These are phyloP conservation scores for Plasmodium vivax DNA, from an alignment of 169 alveolate species.

Conservation along the genomic window DNA sequence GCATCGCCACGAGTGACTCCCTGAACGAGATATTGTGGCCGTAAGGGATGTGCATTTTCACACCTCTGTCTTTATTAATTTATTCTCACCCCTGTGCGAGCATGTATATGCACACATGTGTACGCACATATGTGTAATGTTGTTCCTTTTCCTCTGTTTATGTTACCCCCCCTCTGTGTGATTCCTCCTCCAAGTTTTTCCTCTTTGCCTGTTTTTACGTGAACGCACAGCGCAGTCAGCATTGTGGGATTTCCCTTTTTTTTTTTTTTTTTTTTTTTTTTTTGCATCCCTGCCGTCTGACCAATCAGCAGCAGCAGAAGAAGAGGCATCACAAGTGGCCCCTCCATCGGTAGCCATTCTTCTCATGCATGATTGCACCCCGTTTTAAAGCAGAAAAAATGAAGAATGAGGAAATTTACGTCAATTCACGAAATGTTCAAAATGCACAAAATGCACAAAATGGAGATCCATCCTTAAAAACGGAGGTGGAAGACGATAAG, in stretches of 20 bases:
- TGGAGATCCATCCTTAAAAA: neutral
- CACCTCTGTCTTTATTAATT: constrained; percentile 13
- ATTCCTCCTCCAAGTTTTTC: neutral
- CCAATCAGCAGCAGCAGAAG: neutral
- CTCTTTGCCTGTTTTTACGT: neutral
- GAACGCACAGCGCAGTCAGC: neutral
- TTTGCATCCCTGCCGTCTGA: neutral
- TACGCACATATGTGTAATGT: neutral
- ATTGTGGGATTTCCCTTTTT: neutral
- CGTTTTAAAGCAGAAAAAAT: constrained; percentile 2
- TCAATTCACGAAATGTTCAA: neutral
- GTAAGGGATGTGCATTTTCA: neutral
- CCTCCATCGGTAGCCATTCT: neutral
- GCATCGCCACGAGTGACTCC: neutral
- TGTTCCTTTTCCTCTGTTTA: neutral
- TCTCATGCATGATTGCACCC: neutral
- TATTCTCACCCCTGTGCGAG: neutral
- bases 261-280: neutral
- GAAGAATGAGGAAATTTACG: constrained; percentile 8
- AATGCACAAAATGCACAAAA: neutral
- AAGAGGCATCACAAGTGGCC: neutral
- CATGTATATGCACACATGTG: neutral
- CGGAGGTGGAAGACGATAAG: constrained; percentile 4
- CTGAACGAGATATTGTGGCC: neutral
- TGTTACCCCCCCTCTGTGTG: neutral